Base-by-base conservation (phyloP, 2,329 filamentous ascomycete genomes). In the Colletotrichum magnum region DNA sequence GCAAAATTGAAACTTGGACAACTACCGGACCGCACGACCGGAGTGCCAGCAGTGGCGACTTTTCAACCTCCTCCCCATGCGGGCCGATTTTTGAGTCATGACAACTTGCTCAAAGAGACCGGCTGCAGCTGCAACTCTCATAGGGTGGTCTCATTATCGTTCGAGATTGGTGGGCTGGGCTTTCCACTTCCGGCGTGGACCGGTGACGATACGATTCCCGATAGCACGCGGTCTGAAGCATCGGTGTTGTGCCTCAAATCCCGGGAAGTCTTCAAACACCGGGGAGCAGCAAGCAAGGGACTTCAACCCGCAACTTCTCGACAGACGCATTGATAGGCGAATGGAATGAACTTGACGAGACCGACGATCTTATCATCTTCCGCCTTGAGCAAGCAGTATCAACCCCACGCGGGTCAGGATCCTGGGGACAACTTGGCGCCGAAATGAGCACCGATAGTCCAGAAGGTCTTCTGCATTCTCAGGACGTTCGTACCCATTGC, bases 201-300 rank as follows among this genome's bases (percentile, higher is more conserved):
- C 62, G 56, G 41, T 10, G 21, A 56, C 21, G 21, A 36, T 28
- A 21, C 18, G 3, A 53, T 43, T 24, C 3, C 51, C 57, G 56
- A 60, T 32, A 18, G 5, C 47, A 28, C 36, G 41, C 56, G 51
- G 62, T 32, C 41, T 51, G 43, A 21, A 47, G 36, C 50, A 2
- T 56, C n/a, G 50, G 62, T 16, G 45, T 57, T 64, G 41, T 57
- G 18, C 39, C 56, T 69, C 53, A 59, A 73, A 72, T 72, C 64
- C 62, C 77, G 41, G 72, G 69, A 52, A 47, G 68, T 62, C 67
- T 73, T 67, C 72, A 71, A 65, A 72, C 58, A 16, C 64, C 73
- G 52, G 52, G 28, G 7, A 4, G 28, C 28, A 9, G 21, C n/a
- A n/a, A 10, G 5, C 9, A 18, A 6, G 13, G 2, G 15, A 13